Evolutionary conservation across 2,329 filamentous ascomycete genomes (phyloP).

Genomic region (Bipolaris bicolor): DNA sequence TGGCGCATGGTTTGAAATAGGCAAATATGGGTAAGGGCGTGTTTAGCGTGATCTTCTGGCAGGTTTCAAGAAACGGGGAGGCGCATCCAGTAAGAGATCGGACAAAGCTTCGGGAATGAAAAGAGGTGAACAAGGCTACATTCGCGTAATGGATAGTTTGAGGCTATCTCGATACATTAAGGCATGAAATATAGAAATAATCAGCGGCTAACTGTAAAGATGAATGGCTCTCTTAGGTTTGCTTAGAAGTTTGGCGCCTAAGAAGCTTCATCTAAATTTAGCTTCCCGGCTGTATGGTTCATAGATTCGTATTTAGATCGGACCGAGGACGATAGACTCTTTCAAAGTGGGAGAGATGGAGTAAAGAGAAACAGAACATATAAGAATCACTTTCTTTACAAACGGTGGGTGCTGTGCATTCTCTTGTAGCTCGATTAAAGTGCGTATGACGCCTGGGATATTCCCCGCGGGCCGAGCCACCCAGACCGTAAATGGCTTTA

Average conservation of each 20-base stretch:
- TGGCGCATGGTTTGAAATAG: slow-evolving; percentile 56
- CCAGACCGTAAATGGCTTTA: not conserved
- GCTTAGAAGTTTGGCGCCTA: not conserved
- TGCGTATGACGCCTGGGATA: not conserved
- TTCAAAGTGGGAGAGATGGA: not conserved
- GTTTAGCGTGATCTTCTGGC: slow-evolving; percentile 30
- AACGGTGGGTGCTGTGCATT: not conserved
- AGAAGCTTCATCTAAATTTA: not conserved
- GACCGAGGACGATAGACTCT: too few relatives aligned
- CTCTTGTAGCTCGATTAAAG: not conserved
- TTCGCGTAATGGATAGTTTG: not conserved
- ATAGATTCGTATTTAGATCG: too few relatives aligned
- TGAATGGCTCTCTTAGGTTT: not conserved
- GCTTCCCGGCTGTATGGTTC: not conserved
- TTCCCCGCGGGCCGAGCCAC: not conserved
- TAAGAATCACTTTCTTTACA: not conserved
- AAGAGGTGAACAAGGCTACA: slow-evolving; percentile 3
- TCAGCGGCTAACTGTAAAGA: not conserved
- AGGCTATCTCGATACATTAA: not conserved
- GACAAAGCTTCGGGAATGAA: slow-evolving; percentile 14
- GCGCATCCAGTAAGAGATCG: slow-evolving; percentile 14
- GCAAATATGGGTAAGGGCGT: slow-evolving; percentile 56
- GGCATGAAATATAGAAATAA: not conserved
- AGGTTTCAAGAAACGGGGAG: slow-evolving; percentile 21
- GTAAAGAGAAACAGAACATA: not conserved